phyloP scores from a whole-genome alignment of 257 asterid species.

The Osmanthus fragrans region DNA sequence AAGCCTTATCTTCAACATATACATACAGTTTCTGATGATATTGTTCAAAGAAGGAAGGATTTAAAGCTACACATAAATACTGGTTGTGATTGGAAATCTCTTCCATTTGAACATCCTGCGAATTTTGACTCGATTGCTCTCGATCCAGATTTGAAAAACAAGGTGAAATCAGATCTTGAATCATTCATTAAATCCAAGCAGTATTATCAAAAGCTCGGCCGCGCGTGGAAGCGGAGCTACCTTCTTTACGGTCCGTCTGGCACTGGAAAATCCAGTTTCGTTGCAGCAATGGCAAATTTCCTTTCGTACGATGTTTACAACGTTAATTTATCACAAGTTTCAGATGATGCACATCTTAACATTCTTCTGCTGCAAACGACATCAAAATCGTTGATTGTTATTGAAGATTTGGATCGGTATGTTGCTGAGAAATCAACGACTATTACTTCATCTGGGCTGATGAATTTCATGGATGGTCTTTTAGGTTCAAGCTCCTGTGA shows the following conservation, averaged over 20 bases:
- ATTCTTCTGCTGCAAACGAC: conserved; percentile 48
- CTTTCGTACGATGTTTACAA: conserved; percentile 59
- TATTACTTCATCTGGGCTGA: conserved; percentile 44
- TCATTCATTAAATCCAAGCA: conserved; percentile 56
- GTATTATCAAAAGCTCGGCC: conserved; percentile 64
- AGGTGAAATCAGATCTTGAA: conserved; percentile 51
- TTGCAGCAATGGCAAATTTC: conserved; percentile 61
- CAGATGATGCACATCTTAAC: conserved; percentile 53
- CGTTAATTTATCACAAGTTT: conserved; percentile 43
- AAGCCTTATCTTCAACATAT: conserved; percentile 33
- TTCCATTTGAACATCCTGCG: conserved; percentile 37
- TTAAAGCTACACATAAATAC: conserved; percentile 21
- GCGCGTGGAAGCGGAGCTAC: conserved; percentile 67
- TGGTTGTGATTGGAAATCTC: conserved; percentile 16
- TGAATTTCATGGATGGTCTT: conserved; percentile 71
- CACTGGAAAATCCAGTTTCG: conserved; percentile 73
- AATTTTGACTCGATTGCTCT: conserved; percentile 54
- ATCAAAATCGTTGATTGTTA: conserved; percentile 50
- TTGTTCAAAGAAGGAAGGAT: conserved; percentile 12
- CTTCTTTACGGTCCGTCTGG: conserved; percentile 75
- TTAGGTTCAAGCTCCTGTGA: conserved; percentile 41
- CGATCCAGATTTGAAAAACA: conserved; percentile 56
- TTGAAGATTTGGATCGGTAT: conserved; percentile 60
- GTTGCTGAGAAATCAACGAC: conserved; percentile 34
- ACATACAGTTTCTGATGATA: conserved; percentile 25